Evolutionary conservation across 2,329 filamentous ascomycete species (phyloP), one percentile per base, ranked within the genome.

Genomic region (Microcyclosporella mali): DNA sequence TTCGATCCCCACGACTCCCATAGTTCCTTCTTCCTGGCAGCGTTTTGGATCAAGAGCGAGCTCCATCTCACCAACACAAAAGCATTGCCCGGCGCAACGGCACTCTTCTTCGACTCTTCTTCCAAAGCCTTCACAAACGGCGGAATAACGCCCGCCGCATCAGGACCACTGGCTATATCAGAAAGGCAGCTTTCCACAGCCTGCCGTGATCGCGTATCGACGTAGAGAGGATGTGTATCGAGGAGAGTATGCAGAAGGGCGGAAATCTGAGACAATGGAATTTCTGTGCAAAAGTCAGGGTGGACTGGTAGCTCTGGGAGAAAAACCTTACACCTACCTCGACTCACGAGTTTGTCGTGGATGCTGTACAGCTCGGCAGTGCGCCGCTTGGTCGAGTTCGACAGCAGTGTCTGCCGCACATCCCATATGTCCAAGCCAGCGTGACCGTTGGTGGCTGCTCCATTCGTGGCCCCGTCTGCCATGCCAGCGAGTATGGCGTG

Each of bases 51-150:
- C 38, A 95, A 68, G 45, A 90, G 65, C 45, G 84, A 85, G 64
- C 82, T 88, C 90, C 90, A 98, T 65, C 95, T 87, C 11, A 92
- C 75, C 54, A 98, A 72, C 37, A 94, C 87, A 62, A 95, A 94
- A 4, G 88, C 85, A 65, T 81, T 94, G 33, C 77, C 79, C 12
- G 84, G 70, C 25, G 90, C 87, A 56, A 97, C 82, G 50, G 80
- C 82, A 14, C 76, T 70, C 64, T 94, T 95, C 50, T 78, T 74
- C 11, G 82, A 78, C 66, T 98, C 90, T 25, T 73, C 69, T 48
- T 82, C 78, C 46, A 95, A 65, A 37, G 77, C 77, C 33, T 75
- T 72, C 33, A 88, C 74, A 45, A 95, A 77, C 1, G 75, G 71
- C 30, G 78, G 70, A 37, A 92, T 67, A 18, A 77, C 65, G 7